Evolutionary conservation across 2,329 filamentous ascomycete genomes (phyloP).

Genomic region (Cryphonectria parasitica): DNA sequence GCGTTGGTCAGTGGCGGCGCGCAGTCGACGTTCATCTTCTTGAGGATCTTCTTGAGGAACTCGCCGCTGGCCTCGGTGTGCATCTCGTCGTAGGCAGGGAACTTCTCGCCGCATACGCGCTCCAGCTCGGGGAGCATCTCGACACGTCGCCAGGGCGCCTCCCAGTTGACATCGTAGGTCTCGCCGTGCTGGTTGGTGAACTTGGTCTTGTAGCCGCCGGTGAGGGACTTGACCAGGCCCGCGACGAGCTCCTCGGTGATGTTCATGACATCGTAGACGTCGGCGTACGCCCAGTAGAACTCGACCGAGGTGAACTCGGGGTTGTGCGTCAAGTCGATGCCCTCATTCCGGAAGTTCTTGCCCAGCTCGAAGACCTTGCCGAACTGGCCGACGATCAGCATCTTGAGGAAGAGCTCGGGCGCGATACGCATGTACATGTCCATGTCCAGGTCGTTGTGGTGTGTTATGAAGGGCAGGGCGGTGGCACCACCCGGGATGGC

Average conservation of each 20-base stretch:
- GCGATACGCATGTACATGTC: slow-evolving; percentile 94
- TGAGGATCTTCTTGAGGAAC: slow-evolving; percentile 81
- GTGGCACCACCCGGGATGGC: slow-evolving; percentile 94
- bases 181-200: slow-evolving; percentile 89
- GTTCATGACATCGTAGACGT: slow-evolving; percentile 88
- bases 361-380: slow-evolving; percentile 96
- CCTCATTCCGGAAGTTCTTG: slow-evolving; percentile 93
- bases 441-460: slow-evolving; percentile 95
- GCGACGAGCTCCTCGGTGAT: slow-evolving; percentile 94
- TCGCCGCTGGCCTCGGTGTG: slow-evolving; percentile 88
- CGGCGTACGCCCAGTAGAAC: slow-evolving; percentile 94
- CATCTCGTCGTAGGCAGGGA: slow-evolving; percentile 85
- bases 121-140: slow-evolving; percentile 97
- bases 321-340: slow-evolving; percentile 92
- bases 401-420: slow-evolving; percentile 96
- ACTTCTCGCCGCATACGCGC: slow-evolving; percentile 87
- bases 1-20: slow-evolving; percentile 89
- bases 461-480: slow-evolving; percentile 90
- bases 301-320: slow-evolving; percentile 97
- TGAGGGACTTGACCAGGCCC: slow-evolving; percentile 84
- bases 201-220: slow-evolving; percentile 80
- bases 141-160: slow-evolving; percentile 87
- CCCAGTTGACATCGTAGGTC: slow-evolving; percentile 92
- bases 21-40: slow-evolving; percentile 91
- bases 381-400: slow-evolving; percentile 89